phyloP scores from a whole-genome alignment of 2,329 filamentous ascomycete genomes.

The Pseudocercospora cruenta region DNA sequence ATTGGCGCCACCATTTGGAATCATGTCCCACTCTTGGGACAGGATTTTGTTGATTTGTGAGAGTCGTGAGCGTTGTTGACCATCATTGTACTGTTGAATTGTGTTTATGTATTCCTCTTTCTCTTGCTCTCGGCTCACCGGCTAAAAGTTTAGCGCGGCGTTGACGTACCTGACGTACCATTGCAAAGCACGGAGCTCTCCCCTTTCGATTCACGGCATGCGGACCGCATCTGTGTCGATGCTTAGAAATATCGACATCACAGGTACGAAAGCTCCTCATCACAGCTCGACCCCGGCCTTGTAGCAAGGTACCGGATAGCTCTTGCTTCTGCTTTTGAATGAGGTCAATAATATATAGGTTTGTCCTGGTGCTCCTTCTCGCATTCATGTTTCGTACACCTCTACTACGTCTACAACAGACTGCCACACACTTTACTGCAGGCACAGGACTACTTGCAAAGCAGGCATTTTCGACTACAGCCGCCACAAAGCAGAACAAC shows the following conservation, averaged over 20 bases:
- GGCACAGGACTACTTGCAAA: conserved; percentile 12
- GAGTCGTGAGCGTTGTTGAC: neutral
- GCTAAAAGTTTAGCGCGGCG: neutral
- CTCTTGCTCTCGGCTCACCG: neutral
- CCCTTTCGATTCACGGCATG: neutral
- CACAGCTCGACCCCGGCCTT: neutral
- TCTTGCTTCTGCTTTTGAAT: conserved; percentile 11
- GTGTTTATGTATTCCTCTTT: neutral
- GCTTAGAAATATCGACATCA: neutral
- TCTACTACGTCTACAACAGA: conserved; percentile 34
- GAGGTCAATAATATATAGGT: conserved; percentile 23
- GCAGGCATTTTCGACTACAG: conserved; percentile 20
- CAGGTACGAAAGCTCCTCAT: neutral
- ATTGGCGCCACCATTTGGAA: neutral
- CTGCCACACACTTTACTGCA: conserved; percentile 28
- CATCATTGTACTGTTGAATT: neutral
- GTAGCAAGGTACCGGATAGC: neutral
- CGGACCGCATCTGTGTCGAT: neutral
- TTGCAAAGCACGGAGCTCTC: neutral
- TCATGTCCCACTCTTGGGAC: neutral
- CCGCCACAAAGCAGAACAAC: conserved; percentile 10
- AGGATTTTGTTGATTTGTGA: neutral
- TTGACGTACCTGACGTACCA: neutral
- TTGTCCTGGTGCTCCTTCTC: conserved; percentile 25
- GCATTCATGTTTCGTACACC: conserved; percentile 34